Evolutionary conservation across 75 land plant species (phyloP), one percentile per base, ranked within the genome.

Genomic region (Larix kaempferi): DNA sequence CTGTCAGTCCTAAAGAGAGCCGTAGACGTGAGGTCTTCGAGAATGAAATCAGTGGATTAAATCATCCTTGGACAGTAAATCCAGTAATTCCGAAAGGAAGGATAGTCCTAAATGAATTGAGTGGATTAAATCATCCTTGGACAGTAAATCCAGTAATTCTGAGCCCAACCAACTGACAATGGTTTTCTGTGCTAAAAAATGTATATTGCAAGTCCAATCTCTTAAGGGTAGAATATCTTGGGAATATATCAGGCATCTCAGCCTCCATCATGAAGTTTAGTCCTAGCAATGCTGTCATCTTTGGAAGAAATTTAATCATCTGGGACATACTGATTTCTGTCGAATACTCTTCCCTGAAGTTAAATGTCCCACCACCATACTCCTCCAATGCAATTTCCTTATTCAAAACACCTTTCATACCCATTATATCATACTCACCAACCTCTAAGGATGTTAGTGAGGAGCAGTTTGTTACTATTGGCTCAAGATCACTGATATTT

Each of bases 181-280:
- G 95, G 57, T 84, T 92, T 33, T 90, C 91, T 17, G 89, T 81
- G 72, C 78, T 83, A 56, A 94, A 86, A 76, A 88, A 74, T 54
- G 95, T 77, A 80, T 84, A 91, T 63, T 88, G 82, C 27, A 98
- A 86, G 77, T 98, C 98, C 81, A 98, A 76, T 73, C 89, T 94
- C 80, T 77, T 88, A 10, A 98, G 84, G 23, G 66, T 21, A 12
- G 83, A 52, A 57, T 90, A 90, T 79, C 81, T 37, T 16, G 94
- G 88, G 63, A 82, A 87, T n/a, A 94, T 17, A 59, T 89, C 78
- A 23, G 71, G 85, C 89, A 91, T 83, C 57, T 87, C 91, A 81
- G 76, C 64, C 6, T 56, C 76, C 2, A 79, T 80, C 84, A 93
- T 82, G 59, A 82, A 89, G 60, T 75, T 76, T 26, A 91, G 86